Base-by-base conservation (phyloP, 129 eudicot genomes). In the Tanacetum coccineum region DNA sequence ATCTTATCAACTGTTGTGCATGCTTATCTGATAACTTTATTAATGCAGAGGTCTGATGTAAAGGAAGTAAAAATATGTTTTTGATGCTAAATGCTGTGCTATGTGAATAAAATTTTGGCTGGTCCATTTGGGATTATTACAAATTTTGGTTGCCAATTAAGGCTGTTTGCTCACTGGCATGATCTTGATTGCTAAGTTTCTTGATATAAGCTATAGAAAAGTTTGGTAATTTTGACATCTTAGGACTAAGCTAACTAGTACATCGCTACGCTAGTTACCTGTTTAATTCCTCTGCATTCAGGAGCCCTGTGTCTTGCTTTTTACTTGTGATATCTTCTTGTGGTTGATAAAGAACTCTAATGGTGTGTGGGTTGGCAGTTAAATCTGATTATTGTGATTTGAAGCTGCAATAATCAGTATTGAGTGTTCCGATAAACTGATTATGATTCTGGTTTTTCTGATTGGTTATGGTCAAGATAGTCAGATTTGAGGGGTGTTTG, bases 61-160 rank as follows among this genome's bases (percentile, higher is more conserved):
- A 22, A 4, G 11, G 48, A 21, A 2, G 15, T 12, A 67, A 67
- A 39, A 17, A 46, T 48, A n/a, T 19, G 9, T 60, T 32, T 47
- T 19, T 49, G 7, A 28, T 71, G 69, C 60, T 71, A 8, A 60
- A 60, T 59, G 39, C 3, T 47, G 20, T 60, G 62, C 42, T 47
- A 19, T 61, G 3, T 71, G 45, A 15, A 26, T 48, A 17, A 49
- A 4, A 48, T 26, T 66, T 10, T 18, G 55, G 46, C 47, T 10
- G 44, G 44, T 44, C 40, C 36, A 42, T 44, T 18, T 44, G 68
- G 68, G 36, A 22, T 42, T 44, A 20, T 36, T 42, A 42, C 53
- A 19, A 44, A 9, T 19, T 40, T 3, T 3, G 52, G 68, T 63
- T 42, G 49, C 53, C 36, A 9, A 2, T 19, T 4, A 17, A 9